These are phyloP conservation scores for Glomus cerebriforme DNA, from an alignment of 192 early-diverging fungal species.

Conservation along the genomic window DNA sequence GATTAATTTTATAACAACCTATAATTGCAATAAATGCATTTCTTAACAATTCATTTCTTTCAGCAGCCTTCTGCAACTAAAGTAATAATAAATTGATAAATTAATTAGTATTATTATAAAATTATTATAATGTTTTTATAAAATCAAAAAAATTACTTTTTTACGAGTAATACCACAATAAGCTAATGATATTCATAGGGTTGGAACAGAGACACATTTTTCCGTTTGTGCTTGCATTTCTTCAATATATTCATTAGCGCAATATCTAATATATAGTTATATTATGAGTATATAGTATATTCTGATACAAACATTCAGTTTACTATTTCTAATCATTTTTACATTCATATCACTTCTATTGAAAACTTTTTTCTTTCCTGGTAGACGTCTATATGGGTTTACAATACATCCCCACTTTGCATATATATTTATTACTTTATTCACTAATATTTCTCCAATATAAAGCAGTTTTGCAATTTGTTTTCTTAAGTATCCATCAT, in stretches of 20 bases:
- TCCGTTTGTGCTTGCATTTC: neutral
- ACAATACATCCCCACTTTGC: too few species aligned
- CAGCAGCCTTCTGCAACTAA: constrained; percentile 12
- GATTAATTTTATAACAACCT: too few species aligned
- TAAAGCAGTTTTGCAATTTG: too few species aligned
- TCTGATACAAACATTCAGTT: too few species aligned
- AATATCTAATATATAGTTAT: neutral
- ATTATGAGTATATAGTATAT: neutral
- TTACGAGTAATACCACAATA: constrained; percentile 9
- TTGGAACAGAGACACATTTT: constrained; percentile 2
- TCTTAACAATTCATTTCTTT: constrained; percentile 5
- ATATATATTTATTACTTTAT: too few species aligned
- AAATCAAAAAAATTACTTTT: constrained; percentile 2
- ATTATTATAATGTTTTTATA: neutral
- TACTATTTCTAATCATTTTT: too few species aligned
- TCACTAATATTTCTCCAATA: too few species aligned
- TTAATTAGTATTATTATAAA: neutral
- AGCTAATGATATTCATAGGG: neutral
- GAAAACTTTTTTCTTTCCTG: too few species aligned
- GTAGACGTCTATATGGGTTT: too few species aligned
- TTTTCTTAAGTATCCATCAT: too few species aligned
- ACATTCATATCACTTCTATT: too few species aligned
- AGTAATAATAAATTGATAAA: neutral
- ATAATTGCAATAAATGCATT: constrained; percentile 5
- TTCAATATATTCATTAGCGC: neutral